Percentiles rank a stretch among this genome's conserved stretches.
Evolutionary conservation across 495 filamentous ascomycete genomes (phyloP).

Genomic region (Aspergillus sclerotioniger): DNA sequence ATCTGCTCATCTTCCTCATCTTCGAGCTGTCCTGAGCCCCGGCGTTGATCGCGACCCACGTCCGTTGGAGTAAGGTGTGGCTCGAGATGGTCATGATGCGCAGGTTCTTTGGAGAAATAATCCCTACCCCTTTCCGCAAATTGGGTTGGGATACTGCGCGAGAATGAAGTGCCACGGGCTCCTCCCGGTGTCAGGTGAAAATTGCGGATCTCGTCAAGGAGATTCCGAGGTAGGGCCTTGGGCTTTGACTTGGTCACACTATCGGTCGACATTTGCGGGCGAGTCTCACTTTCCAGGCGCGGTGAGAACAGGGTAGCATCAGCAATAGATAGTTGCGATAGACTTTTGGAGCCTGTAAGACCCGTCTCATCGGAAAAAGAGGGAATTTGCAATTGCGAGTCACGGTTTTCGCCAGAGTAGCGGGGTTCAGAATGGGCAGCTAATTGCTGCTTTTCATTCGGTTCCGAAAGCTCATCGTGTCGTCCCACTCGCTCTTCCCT

Average conservation of each 20-base stretch:
- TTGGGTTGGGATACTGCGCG: slow-evolving; percentile 52
- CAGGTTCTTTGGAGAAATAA: slow-evolving; percentile 29
- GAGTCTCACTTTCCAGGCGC: slow-evolving; percentile 4
- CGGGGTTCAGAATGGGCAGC: slow-evolving; percentile 12
- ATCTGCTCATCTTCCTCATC: slow-evolving; percentile 94
- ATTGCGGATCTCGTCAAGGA: slow-evolving; percentile 64
- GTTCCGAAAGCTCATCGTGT: slow-evolving; percentile 29
- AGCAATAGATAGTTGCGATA: slow-evolving; percentile 33
- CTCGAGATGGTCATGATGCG: slow-evolving; percentile 5
- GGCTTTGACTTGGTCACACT: slow-evolving; percentile 28
- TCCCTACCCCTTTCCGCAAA: slow-evolving; percentile 35
- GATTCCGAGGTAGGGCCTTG: slow-evolving; percentile 41
- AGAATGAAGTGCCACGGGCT: slow-evolving; percentile 50
- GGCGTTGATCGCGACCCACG: slow-evolving; percentile 30
- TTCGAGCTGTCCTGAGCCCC: slow-evolving; percentile 52
- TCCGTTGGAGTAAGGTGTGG: slow-evolving; percentile 24
- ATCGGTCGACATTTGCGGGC: slow-evolving; percentile 19
- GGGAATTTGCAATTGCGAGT: slow-evolving; percentile 4
- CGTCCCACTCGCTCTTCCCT: slow-evolving; percentile 34
- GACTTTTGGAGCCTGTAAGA: slow-evolving; percentile 26
- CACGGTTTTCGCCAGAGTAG: slow-evolving; percentile 10
- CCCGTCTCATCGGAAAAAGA: slow-evolving; percentile 15
- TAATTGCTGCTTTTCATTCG: slow-evolving; percentile 15
- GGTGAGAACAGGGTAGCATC: slow-evolving; percentile 28
- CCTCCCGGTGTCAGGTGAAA: slow-evolving; percentile 57